A percentile compares a stretch with the other conserved stretches of the same genome.
Conservation (phyloP, 805 yeast genomes). For the Candida incommunis region DNA sequence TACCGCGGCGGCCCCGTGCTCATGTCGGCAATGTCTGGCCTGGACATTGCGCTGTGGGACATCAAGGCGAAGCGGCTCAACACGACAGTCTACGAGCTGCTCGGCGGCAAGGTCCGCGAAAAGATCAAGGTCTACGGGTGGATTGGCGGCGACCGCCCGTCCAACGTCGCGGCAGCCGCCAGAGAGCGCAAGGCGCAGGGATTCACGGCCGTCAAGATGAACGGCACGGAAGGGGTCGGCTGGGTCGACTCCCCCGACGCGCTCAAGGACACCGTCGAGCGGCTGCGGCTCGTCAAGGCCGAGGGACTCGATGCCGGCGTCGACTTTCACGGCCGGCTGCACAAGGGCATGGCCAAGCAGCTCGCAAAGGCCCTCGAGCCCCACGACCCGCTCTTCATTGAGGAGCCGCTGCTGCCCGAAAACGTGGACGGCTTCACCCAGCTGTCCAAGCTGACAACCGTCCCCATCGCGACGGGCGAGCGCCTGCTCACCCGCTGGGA, state of each 20-base stretch:
- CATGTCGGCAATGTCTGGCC: constrained; percentile 20
- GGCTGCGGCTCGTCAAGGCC: constrained; percentile 13
- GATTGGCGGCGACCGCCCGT: constrained; percentile 21
- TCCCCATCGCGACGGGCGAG: constrained; percentile 19
- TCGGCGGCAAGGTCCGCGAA: constrained; percentile 20
- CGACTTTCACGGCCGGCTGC: constrained; percentile 21
- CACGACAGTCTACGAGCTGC: constrained; percentile 18
- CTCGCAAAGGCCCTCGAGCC: constrained; percentile 17
- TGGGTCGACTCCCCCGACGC: constrained; percentile 16
- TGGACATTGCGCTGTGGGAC: constrained; percentile 22
- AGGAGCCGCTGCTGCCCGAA: constrained; percentile 19
- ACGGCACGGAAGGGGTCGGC: constrained; percentile 17
- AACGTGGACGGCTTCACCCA: constrained; percentile 14
- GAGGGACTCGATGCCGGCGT: constrained; percentile 18
- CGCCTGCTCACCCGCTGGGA: constrained; percentile 17
- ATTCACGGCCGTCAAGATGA: constrained; percentile 22
- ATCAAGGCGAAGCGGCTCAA: constrained; percentile 19
- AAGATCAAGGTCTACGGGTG: constrained; percentile 18
- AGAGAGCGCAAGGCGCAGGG: constrained; percentile 18
- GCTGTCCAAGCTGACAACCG: constrained; percentile 12
- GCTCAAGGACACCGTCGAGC: constrained; percentile 16
- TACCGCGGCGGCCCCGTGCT: constrained; percentile 22
- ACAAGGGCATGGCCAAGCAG: constrained; percentile 20
- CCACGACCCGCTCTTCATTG: constrained; percentile 17
- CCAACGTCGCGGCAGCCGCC: constrained; percentile 17